Evolutionary conservation across 2,329 filamentous ascomycete genomes (phyloP).

Genomic region (Sporothrix humicola): DNA sequence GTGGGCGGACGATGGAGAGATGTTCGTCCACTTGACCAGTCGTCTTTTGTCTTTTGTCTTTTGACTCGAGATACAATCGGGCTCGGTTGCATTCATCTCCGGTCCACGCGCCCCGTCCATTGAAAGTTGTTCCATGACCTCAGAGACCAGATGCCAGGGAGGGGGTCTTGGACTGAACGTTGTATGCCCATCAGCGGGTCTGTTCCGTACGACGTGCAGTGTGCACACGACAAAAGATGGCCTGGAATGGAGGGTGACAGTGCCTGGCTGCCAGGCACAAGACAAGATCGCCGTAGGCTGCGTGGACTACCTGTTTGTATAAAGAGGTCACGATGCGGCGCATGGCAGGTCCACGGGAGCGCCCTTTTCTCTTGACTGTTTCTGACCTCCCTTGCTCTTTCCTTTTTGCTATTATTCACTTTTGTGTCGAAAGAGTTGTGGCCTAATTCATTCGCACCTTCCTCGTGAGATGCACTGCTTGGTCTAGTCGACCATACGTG

Average conservation of each 20-base stretch:
- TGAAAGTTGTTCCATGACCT: background rate
- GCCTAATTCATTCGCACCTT: background rate
- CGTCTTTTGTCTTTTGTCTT: background rate
- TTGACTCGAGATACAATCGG: background rate
- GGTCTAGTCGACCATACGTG: background rate
- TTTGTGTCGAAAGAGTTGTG: background rate
- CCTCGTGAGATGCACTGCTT: slow-evolving; percentile 5
- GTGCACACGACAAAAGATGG: background rate
- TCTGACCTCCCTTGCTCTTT: background rate
- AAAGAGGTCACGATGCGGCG: slow-evolving; percentile 27
- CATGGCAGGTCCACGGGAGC: slow-evolving; percentile 6
- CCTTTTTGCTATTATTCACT: too few relatives aligned
- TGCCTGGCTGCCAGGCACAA: background rate
- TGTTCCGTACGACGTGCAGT: background rate
- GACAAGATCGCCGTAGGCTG: background rate
- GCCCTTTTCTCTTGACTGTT: background rate
- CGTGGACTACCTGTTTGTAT: background rate
- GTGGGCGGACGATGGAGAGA: background rate
- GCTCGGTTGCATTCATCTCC: slow-evolving; percentile 22
- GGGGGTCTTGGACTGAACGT: background rate
- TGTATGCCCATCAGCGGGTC: background rate
- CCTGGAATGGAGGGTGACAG: background rate
- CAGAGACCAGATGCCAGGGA: too few relatives aligned
- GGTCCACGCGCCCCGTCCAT: slow-evolving; percentile 12
- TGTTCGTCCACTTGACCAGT: background rate